Evolutionary conservation across 371 early-diverging fungal genomes (phyloP), one percentile per base, ranked within the genome.

Genomic region (Ecytonucleospora hepatopenaei): DNA sequence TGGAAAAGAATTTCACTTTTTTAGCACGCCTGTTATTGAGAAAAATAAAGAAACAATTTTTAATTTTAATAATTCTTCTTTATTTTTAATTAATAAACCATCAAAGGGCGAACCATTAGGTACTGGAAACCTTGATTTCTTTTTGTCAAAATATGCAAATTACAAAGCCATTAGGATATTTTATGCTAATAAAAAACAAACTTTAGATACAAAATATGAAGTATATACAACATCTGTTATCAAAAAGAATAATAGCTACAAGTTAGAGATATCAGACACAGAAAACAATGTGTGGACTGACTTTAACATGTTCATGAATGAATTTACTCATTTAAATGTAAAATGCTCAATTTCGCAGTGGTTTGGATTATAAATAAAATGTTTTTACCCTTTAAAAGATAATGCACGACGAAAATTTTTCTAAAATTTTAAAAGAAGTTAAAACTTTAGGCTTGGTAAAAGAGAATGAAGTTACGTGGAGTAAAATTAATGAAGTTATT

Each of bases 401-500:
- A n/a, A n/a, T n/a, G n/a, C n/a, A n/a, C n/a, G n/a, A n/a, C n/a
- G n/a, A n/a, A n/a, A 12, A 5, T 40, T 40, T 12, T 40, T 17
- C 3, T 15, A 51, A 19, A 54, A 17, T 12, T n/a, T 4, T 55
- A 27, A 62, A 54, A 63, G 69, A 69, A 27, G 30, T 28, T 0
- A 30, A 19, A 48, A 47, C 28, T 16, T 57, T 67, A 5, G 26
- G 24, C 0, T n/a, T 62, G 28, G 23, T n/a, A 31, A 74, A 70
- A 65, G 74, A 74, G 54, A 60, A 70, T 57, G 74, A 74, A 62
- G 51, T 48, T 12, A 69, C 69, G 8, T 74, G 74, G 74, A 55
- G 54, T 27, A 67, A 59, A 57, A 62, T 70, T 8, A 57, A 67
- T 33, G 54, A 12, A 8, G 31, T 67, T 19, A 67, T 70, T 47